phyloP scores from a whole-genome alignment of 225 moss, liverwort and hornwort species.

The Physcomitrium patens region DNA sequence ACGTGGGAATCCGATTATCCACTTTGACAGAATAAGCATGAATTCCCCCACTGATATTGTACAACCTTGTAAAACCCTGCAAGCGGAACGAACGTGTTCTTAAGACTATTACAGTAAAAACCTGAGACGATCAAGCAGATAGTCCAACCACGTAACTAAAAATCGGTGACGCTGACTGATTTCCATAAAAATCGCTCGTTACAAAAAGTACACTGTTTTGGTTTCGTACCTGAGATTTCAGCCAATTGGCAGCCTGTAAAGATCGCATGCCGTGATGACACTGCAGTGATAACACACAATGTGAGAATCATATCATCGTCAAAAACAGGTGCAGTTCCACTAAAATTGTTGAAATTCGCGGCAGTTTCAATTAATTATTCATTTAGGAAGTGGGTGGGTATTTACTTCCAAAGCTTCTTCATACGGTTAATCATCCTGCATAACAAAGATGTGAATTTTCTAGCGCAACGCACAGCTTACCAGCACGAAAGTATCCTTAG shows the following conservation, averaged over 20 bases:
- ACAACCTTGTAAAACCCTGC: constrained; percentile 84
- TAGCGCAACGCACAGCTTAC: constrained; percentile 38
- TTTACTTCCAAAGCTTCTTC: constrained; percentile 2
- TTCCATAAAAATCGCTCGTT: constrained; percentile 16
- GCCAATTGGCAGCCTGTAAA: constrained; percentile 93
- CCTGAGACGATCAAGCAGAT: neutral
- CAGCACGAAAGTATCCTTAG: constrained; percentile 84
- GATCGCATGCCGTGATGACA: constrained; percentile 96
- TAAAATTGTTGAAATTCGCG: constrained; percentile 3
- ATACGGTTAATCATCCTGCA: constrained; percentile 13
- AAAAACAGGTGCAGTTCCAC: constrained; percentile 12
- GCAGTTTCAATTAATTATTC: constrained; percentile 1
- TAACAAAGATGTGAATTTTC: neutral
- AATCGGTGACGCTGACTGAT: constrained; percentile 10
- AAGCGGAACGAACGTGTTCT: constrained; percentile 17
- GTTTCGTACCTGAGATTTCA: constrained; percentile 80
- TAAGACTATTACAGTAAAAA: constrained; percentile 6
- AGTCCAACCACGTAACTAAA: constrained; percentile 10
- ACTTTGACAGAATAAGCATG: constrained; percentile 90
- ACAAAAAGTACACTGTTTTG: constrained; percentile 13
- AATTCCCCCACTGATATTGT: constrained; percentile 89
- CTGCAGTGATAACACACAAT: constrained; percentile 42
- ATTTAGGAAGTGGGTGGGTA: neutral
- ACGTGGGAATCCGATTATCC: constrained; percentile 79
- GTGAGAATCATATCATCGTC: constrained; percentile 21